phyloP scores from a whole-genome alignment of 2,329 filamentous ascomycete genomes.

The Nectriaceae sp. region DNA sequence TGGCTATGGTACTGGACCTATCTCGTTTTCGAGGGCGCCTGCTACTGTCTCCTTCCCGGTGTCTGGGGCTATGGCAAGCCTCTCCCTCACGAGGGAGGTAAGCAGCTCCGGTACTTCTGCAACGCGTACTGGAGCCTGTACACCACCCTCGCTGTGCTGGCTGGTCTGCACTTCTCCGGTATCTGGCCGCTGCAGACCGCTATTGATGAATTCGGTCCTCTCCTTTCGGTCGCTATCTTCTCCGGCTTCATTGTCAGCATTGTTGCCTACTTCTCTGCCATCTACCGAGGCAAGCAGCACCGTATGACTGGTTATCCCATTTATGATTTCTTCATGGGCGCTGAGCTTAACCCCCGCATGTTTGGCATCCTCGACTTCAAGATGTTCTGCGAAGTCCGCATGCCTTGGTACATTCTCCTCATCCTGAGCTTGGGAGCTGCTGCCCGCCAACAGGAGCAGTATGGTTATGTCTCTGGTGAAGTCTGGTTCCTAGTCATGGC shows the following conservation, averaged over 20 bases:
- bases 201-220: slow-evolving; percentile 91
- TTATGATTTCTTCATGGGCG: slow-evolving; percentile 94
- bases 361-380: slow-evolving; percentile 89
- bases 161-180: slow-evolving; percentile 77
- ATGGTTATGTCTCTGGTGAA: slow-evolving; percentile 86
- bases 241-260: slow-evolving; percentile 84
- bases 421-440: slow-evolving; percentile 75
- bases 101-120: slow-evolving; percentile 93
- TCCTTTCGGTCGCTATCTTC: slow-evolving; percentile 90
- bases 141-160: slow-evolving; percentile 72
- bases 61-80: slow-evolving; percentile 88
- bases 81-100: slow-evolving; percentile 76
- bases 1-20: slow-evolving; percentile 97
- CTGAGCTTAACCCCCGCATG: slow-evolving; percentile 85
- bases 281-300: slow-evolving; percentile 79
- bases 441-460: slow-evolving; percentile 78
- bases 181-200: slow-evolving; percentile 88
- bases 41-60: slow-evolving; percentile 85
- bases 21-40: slow-evolving; percentile 78
- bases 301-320: slow-evolving; percentile 86
- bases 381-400: slow-evolving; percentile 93
- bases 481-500: slow-evolving; percentile 84
- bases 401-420: slow-evolving; percentile 91
- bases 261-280: slow-evolving; percentile 83
- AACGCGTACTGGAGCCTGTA: slow-evolving; percentile 88